Evolutionary conservation across 164 flowering plant species (phyloP).

Genomic region (Vitis rotundifolia): DNA sequence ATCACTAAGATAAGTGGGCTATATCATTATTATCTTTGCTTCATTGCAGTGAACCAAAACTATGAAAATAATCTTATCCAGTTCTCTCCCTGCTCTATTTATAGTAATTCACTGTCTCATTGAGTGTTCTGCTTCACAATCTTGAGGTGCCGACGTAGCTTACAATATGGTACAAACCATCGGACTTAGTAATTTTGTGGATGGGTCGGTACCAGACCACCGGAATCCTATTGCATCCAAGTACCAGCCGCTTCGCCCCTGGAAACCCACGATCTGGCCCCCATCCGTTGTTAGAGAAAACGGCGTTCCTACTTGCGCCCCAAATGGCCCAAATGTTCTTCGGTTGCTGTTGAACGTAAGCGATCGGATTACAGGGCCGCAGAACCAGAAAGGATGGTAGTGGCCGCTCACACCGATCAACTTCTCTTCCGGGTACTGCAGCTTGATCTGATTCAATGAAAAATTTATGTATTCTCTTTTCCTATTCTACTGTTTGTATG

Average conservation of each 20-base stretch:
- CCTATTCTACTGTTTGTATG: too few species aligned
- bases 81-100: too few species aligned
- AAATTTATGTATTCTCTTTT: not conserved
- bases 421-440: constrained; percentile 63
- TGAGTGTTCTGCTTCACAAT: too few species aligned
- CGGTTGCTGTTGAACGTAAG: constrained; percentile 59
- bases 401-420: constrained; percentile 55
- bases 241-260: constrained; percentile 64
- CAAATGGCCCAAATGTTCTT: constrained; percentile 67
- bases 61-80: too few species aligned
- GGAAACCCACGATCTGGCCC: constrained; percentile 56
- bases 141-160: not conserved
- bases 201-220: constrained; percentile 22
- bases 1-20: too few species aligned
- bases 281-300: constrained; percentile 58
- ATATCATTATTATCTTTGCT: too few species aligned
- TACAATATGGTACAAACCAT: too few species aligned
- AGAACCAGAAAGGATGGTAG: constrained; percentile 45
- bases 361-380: constrained; percentile 62
- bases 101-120: too few species aligned
- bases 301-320: constrained; percentile 71
- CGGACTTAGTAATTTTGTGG: constrained; percentile 8
- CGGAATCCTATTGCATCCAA: constrained; percentile 59
- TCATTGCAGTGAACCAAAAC: too few species aligned
- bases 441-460: constrained; percentile 41